These are phyloP conservation scores for Botrytis aclada DNA, from an alignment of 2,329 filamentous ascomycete genomes.

Conservation along the genomic window DNA sequence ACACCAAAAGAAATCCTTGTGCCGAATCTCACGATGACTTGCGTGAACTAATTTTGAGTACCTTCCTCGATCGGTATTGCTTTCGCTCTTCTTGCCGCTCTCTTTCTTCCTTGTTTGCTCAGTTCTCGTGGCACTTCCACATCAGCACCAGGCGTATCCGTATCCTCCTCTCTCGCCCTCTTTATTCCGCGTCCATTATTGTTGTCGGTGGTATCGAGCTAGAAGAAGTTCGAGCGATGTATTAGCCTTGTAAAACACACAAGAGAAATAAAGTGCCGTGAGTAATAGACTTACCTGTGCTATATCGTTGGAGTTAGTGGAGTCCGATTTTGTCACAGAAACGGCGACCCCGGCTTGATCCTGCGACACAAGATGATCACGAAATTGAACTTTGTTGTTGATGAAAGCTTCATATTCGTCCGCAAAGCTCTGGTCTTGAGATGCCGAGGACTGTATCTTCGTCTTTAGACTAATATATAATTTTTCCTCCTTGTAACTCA, in stretches of 20 bases:
- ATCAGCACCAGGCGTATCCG: neutral
- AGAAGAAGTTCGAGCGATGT: neutral
- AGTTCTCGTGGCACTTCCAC: neutral
- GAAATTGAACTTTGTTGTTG: neutral
- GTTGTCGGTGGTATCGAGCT: neutral
- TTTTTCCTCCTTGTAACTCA: neutral
- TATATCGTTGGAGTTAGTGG: neutral
- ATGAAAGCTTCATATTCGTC: neutral
- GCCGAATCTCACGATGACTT: neutral
- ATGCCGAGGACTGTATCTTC: fast-evolving
- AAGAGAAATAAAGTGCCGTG: neutral
- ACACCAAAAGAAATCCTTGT: neutral
- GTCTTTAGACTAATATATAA: neutral
- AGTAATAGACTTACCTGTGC: neutral
- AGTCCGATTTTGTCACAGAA: neutral
- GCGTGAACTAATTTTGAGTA: fast-evolving
- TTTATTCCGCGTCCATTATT: neutral
- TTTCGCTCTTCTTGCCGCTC: neutral
- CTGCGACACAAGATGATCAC: neutral
- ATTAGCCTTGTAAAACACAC: neutral
- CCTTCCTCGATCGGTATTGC: fast-evolving
- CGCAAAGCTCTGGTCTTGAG: neutral
- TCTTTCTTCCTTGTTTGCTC: neutral
- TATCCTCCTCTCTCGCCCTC: neutral
- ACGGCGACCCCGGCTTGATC: no score